phyloP scores from a whole-genome alignment of 2,329 filamentous ascomycete species.

The Fusarium nurragi region DNA sequence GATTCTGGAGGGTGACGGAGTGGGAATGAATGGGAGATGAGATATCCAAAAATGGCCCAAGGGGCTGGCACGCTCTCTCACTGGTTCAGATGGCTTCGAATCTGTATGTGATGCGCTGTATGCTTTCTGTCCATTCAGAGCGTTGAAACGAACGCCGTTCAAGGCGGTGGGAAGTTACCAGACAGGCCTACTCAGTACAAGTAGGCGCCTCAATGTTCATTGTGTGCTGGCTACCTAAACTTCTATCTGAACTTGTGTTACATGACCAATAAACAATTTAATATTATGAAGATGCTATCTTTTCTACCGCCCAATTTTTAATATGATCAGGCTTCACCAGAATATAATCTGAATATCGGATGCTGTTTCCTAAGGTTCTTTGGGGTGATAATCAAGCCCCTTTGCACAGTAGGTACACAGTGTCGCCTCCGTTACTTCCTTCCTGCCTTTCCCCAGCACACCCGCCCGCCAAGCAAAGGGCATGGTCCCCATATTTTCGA shows the following conservation, averaged over 20 bases:
- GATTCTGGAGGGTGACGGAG: neutral
- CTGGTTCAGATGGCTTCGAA: constrained; percentile 10
- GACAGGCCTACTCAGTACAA: neutral
- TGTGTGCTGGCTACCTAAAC: neutral
- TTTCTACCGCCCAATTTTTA: neutral
- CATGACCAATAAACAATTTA: neutral
- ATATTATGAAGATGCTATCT: neutral
- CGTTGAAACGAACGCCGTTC: constrained; percentile 7
- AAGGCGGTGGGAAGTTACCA: constrained; percentile 15
- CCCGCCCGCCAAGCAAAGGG: constrained; percentile 38
- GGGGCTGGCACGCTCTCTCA: constrained; percentile 31
- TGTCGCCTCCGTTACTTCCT: constrained; percentile 39
- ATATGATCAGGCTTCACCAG: neutral
- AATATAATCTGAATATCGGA: neutral
- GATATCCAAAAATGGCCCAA: constrained; percentile 23
- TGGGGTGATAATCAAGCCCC: neutral
- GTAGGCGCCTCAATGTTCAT: neutral
- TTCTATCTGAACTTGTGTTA: neutral
- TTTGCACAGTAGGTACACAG: constrained; percentile 23
- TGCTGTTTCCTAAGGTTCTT: neutral
- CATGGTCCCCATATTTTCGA: constrained; percentile 22
- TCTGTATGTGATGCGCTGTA: constrained; percentile 36
- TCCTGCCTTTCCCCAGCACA: constrained; percentile 37
- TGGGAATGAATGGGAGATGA: constrained; percentile 4
- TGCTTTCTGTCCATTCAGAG: constrained; percentile 31